phyloP scores from a whole-genome alignment of 371 early-diverging fungal species.

The Amoeboaphelidium occidentale region DNA sequence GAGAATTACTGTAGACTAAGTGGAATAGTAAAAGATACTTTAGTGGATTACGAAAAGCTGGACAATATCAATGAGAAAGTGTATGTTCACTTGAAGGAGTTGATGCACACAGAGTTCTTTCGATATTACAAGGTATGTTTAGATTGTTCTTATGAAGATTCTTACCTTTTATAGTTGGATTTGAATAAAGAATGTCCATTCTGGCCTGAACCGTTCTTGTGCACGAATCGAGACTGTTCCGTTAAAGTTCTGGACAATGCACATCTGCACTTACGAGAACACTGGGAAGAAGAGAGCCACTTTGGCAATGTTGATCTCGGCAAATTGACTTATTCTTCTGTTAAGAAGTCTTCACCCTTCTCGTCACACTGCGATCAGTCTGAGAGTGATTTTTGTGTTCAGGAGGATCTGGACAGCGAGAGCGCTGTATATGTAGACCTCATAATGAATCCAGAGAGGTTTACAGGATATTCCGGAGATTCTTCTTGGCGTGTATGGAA shows the following conservation, averaged over 20 bases:
- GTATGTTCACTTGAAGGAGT: constrained; percentile 24
- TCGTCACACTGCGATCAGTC: constrained; percentile 30
- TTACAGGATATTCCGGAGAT: constrained; percentile 80
- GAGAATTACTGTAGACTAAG: too few relatives aligned
- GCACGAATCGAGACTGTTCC: constrained; percentile 60
- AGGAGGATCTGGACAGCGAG: constrained; percentile 42
- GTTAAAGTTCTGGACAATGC: constrained; percentile 55
- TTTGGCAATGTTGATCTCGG: neutral
- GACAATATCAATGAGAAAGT: constrained; percentile 1
- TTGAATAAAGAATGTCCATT: constrained; percentile 74
- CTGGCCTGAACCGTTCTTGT: constrained; percentile 59
- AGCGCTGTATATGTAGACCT: constrained; percentile 73
- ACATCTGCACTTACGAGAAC: constrained; percentile 7
- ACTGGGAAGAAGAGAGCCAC: neutral
- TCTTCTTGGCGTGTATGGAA: constrained; percentile 72
- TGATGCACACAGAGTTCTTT: constrained; percentile 61
- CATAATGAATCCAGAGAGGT: constrained; percentile 74
- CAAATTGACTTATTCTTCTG: constrained; percentile 16
- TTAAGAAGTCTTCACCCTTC: neutral
- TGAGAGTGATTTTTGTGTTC: constrained; percentile 62
- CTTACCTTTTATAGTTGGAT: constrained; percentile 31
- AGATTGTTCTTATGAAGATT: neutral
- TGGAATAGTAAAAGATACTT: too few relatives aligned
- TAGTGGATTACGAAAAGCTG: neutral
- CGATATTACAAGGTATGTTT: constrained; percentile 49